Evolutionary conservation across 768 basidiomycete species (phyloP).

Genomic region (Dioszegia crocea): DNA sequence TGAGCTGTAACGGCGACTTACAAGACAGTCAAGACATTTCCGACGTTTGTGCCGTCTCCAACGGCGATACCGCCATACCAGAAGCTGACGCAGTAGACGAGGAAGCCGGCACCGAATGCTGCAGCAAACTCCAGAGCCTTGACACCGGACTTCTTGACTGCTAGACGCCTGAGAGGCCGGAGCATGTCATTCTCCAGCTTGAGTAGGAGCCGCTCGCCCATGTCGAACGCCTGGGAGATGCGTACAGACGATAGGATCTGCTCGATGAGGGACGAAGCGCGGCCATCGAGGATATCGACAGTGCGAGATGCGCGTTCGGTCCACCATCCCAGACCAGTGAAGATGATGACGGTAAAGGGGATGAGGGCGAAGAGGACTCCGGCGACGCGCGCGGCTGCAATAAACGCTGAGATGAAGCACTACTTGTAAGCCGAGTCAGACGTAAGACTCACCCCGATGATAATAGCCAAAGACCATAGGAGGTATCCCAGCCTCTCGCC

Average conservation of each 20-base stretch:
- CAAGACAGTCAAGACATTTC: conserved; percentile 37
- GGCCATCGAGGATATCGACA: conserved; percentile 20
- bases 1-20: not conserved
- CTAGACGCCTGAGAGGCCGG: conserved; percentile 17
- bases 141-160: conserved; percentile 14
- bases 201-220: conserved; percentile 10
- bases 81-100: conserved; percentile 31
- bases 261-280: conserved; percentile 34
- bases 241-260: conserved; percentile 40
- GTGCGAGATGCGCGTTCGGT: conserved; percentile 18
- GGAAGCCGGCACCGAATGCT: conserved; percentile 23
- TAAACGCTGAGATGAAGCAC: conserved; percentile 25
- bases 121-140: conserved; percentile 24
- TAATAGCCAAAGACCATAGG: conserved; percentile 23
- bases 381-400: conserved; percentile 24
- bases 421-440: not conserved
- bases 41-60: conserved; percentile 19
- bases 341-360: conserved; percentile 22
- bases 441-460: conserved; percentile 23
- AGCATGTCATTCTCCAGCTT: conserved; percentile 20
- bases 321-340: conserved; percentile 20
- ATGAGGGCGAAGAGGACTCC: conserved; percentile 35
- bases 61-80: conserved; percentile 42
- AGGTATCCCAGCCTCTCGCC: conserved; percentile 36
- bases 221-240: conserved; percentile 40